A percentile compares a stretch with the other conserved stretches of the same genome.
These are phyloP conservation scores for Boehmeria nivea DNA, from an alignment of 306 rosid genomes.

Conservation along the genomic window DNA sequence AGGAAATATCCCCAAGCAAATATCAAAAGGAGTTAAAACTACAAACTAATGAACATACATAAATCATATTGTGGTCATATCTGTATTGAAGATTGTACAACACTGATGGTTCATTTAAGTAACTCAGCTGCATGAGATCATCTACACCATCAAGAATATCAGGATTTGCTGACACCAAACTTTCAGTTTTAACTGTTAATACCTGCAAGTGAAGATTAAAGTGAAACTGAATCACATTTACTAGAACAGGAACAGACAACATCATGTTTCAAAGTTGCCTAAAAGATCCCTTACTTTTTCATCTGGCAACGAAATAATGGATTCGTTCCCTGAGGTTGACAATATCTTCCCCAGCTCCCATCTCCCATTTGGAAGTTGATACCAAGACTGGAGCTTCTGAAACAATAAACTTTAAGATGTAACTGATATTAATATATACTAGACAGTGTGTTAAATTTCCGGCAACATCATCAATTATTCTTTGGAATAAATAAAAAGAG, in stretches of 20 bases:
- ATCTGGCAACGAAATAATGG: slow-evolving; percentile 64
- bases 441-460: not conserved
- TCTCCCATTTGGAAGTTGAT: slow-evolving; percentile 78
- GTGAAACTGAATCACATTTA: not conserved
- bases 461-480: slow-evolving; percentile 6
- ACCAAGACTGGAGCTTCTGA: slow-evolving; percentile 91
- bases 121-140: slow-evolving; percentile 99
- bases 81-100: slow-evolving; percentile 81
- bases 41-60: slow-evolving; percentile 48
- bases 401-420: slow-evolving; percentile 31
- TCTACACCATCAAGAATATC: slow-evolving; percentile 97
- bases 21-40: slow-evolving; percentile 3
- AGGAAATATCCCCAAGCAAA: slow-evolving; percentile 15
- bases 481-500: too few species aligned
- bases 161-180: slow-evolving; percentile 85
- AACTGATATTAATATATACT: slow-evolving; percentile 16
- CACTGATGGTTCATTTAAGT: slow-evolving; percentile 91
- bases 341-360: slow-evolving; percentile 77
- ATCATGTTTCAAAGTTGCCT: slow-evolving; percentile 10
- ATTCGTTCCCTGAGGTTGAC: slow-evolving; percentile 59
- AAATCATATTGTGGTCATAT: slow-evolving; percentile 83
- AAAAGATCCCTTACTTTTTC: slow-evolving; percentile 60
- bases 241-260: not conserved
- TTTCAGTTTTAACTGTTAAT: slow-evolving; percentile 65
- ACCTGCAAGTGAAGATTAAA: slow-evolving; percentile 39